Evolutionary conservation across 2,329 filamentous ascomycete genomes (phyloP), one percentile per base, ranked within the genome.

Genomic region (Dryadomyces quercivorus): DNA sequence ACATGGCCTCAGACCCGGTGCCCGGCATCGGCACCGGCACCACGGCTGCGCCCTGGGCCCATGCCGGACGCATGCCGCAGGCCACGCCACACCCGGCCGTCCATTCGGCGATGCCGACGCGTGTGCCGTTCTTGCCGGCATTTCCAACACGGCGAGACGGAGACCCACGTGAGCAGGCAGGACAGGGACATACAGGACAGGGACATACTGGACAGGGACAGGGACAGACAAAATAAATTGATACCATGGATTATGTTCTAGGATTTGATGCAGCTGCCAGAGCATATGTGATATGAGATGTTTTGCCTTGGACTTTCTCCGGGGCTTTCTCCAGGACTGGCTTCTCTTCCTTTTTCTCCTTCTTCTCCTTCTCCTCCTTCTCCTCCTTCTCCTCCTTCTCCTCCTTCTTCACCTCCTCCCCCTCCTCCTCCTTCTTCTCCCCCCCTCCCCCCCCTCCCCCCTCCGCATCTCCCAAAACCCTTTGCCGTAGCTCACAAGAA

Each of bases 401-500:
- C 4, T 20, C 42, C 18, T 34, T 44, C 53, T 13, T 6, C 15
- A 7, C 7, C 20, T 43, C 22, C 50, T 26, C 13, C 6, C 16
- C 8, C 15, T 54, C 13, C 20, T n/a, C n/a, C 40, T 15, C 43
- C 2, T 49, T 22, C 16, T 38, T 21, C 12, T 45, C 48, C 2
- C 40, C 10, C 10, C 13, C 21, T n/a, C n/a, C 21, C 20, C 61
- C 22, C 62, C 59, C 58, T 68, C 69, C 55, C 66, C 68, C 60
- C 66, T 74, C 65, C 69, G 73, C 63, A 70, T 72, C 20, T 71
- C 70, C 80, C 82, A 85, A 59, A 86, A 85, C 0, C 82, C 82
- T 64, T 81, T 85, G 6, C 81, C 82, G 61, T 85, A 85, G 59
- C 78, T 84, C 13, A 85, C 78, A 52, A 84, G 63, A 53, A 85